Percentiles rank a stretch among this genome's conserved stretches.
Evolutionary conservation across 1,284 basidiomycete species (phyloP).

Genomic region (Cryptococcus floricola): DNA sequence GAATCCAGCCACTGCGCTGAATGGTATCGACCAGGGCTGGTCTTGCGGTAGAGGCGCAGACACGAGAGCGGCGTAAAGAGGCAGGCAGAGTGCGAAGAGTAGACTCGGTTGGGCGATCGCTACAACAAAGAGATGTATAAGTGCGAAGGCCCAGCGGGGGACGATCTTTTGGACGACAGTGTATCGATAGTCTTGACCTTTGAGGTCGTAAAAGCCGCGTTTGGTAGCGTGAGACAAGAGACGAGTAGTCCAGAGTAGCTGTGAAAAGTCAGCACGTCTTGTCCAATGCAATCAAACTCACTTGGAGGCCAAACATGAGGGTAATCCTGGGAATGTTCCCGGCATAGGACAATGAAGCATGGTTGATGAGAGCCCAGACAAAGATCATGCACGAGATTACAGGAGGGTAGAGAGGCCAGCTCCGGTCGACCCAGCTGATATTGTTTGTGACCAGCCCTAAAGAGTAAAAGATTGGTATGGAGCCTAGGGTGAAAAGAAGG

Average conservation of each 20-base stretch:
- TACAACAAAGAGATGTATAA: constrained; percentile 78
- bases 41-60: constrained; percentile 47
- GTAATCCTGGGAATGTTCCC: constrained; percentile 60
- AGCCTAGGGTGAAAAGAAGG: constrained; percentile 19
- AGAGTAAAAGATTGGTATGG: constrained; percentile 33
- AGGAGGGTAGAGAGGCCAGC: constrained; percentile 73
- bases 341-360: constrained; percentile 55
- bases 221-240: constrained; percentile 79
- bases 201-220: constrained; percentile 69
- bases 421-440: constrained; percentile 67
- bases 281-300: constrained; percentile 27
- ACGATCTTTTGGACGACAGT: constrained; percentile 66
- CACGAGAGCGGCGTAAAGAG: constrained; percentile 41
- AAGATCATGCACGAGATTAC: constrained; percentile 72
- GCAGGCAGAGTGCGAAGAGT: constrained; percentile 64
- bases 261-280: not conserved
- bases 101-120: constrained; percentile 51
- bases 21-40: constrained; percentile 28
- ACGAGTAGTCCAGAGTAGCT: constrained; percentile 62
- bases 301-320: constrained; percentile 65
- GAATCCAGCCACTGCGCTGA: constrained; percentile 7
- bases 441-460: constrained; percentile 61
- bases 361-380: constrained; percentile 56
- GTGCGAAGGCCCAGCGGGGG: constrained; percentile 66
- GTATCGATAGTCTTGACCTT: constrained; percentile 86